Evolutionary conservation across 208 protist genomes (phyloP).

Genomic region (Crithidia mellificae): DNA sequence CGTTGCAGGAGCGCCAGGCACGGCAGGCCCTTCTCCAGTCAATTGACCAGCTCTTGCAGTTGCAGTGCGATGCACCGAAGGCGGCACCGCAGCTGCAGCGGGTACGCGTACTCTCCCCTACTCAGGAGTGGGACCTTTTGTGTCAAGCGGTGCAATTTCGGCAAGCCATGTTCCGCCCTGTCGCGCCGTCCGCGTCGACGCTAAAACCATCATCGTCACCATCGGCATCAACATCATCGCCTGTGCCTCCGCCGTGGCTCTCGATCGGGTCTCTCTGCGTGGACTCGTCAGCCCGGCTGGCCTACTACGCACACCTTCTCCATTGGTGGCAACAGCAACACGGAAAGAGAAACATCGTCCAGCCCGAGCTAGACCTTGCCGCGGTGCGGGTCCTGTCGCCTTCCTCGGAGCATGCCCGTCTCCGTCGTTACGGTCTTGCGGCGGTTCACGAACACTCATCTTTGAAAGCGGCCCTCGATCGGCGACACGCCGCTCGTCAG

Average conservation of each 20-base stretch:
- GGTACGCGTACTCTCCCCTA: slow-evolving; percentile 22
- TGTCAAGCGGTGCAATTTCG: slow-evolving; percentile 43
- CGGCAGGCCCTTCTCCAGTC: slow-evolving; percentile 56
- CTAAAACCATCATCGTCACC: too few relatives aligned
- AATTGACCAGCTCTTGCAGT: slow-evolving; percentile 56
- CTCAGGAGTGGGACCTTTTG: slow-evolving; percentile 68
- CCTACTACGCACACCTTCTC: slow-evolving; percentile 40
- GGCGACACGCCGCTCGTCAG: slow-evolving; percentile 17
- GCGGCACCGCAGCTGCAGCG: slow-evolving; percentile 1
- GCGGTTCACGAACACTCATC: slow-evolving; percentile 25
- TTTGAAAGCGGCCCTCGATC: slow-evolving; percentile 10
- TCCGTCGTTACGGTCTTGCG: slow-evolving; percentile 28
- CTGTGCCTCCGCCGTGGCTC: slow-evolving; percentile 30
- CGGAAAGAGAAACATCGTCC: not conserved
- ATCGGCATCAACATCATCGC: not conserved
- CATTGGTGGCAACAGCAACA: slow-evolving; percentile 15
- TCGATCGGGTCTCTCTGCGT: slow-evolving; percentile 51
- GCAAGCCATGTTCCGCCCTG: slow-evolving; percentile 6
- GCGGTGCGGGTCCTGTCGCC: slow-evolving; percentile 24
- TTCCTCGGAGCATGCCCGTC: slow-evolving; percentile 22
- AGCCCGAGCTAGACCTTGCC: not conserved
- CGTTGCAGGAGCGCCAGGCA: slow-evolving; percentile 70
- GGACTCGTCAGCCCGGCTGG: slow-evolving; percentile 36
- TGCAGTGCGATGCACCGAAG: slow-evolving; percentile 33
- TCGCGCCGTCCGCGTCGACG: not conserved